Conservation (phyloP, 2,329 filamentous ascomycete species). For the Aureobasidium sp. region DNA sequence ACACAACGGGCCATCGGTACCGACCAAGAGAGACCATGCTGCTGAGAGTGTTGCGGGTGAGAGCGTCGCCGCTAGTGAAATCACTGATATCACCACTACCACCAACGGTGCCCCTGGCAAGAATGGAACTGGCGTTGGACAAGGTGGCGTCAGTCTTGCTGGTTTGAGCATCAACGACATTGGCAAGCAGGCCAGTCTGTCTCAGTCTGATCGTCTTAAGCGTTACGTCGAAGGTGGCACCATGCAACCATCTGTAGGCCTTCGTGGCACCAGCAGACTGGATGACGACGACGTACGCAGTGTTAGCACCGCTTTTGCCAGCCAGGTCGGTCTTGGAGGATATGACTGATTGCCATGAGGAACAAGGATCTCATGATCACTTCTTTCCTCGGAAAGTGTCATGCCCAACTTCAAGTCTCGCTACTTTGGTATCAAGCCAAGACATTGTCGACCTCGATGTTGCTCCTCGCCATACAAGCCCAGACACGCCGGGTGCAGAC, state of each 20-base stretch:
- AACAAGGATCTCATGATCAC: conserved; percentile 3
- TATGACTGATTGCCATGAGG: conserved; percentile 25
- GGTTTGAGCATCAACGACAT: conserved; percentile 69
- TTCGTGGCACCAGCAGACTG: conserved; percentile 50
- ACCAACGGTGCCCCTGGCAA: conserved; percentile 55
- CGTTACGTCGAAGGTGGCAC: conserved; percentile 74
- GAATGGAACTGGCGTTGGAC: conserved; percentile 52
- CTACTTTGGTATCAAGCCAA: background rate
- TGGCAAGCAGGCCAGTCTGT: conserved; percentile 65
- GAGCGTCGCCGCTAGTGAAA: conserved; percentile 84
- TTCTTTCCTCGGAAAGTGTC: conserved; percentile 1
- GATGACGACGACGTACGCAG: conserved; percentile 93
- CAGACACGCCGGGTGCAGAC: background rate
- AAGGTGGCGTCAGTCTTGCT: conserved; percentile 82
- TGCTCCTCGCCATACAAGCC: background rate
- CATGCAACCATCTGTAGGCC: conserved; percentile 11
- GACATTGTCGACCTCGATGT: background rate
- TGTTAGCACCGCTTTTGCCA: conserved; percentile 92
- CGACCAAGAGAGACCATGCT: conserved; percentile 44
- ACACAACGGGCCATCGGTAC: conserved; percentile 51
- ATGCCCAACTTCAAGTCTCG: conserved; percentile 10
- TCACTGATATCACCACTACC: conserved; percentile 74
- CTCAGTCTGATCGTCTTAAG: conserved; percentile 84
- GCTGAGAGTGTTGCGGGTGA: conserved; percentile 72
- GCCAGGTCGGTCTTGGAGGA: conserved; percentile 58